phyloP scores from a whole-genome alignment of 2,329 filamentous ascomycete species.

The Fusarium setosum region DNA sequence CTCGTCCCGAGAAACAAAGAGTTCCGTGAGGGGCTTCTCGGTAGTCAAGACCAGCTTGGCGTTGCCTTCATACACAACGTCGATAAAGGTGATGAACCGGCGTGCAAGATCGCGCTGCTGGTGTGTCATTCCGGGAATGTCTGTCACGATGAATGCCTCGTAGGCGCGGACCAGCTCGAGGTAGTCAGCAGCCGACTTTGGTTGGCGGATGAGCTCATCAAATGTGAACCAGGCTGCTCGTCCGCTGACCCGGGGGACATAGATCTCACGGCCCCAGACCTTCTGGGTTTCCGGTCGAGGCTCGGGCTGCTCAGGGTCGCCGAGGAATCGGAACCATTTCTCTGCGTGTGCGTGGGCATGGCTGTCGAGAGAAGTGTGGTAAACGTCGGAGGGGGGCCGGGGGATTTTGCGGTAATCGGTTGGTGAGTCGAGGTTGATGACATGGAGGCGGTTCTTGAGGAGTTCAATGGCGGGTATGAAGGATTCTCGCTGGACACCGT shows the following conservation, averaged over 20 bases:
- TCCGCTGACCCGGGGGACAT: constrained; percentile 88
- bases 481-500: constrained; percentile 94
- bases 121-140: constrained; percentile 91
- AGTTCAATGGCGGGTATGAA: constrained; percentile 97
- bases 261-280: constrained; percentile 93
- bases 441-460: constrained; percentile 83
- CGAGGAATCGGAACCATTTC: constrained; percentile 96
- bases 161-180: constrained; percentile 91
- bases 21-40: constrained; percentile 83
- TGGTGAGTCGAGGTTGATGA: constrained; percentile 93
- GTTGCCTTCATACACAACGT: constrained; percentile 91
- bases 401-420: constrained; percentile 99
- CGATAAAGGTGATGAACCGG: constrained; percentile 97
- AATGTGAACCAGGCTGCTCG: constrained; percentile 93
- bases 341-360: constrained; percentile 85
- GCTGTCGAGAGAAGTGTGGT: constrained; percentile 86
- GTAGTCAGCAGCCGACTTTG: constrained; percentile 94
- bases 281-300: constrained; percentile 83
- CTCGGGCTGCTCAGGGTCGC: constrained; percentile 79
- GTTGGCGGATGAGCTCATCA: constrained; percentile 87
- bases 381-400: constrained; percentile 91
- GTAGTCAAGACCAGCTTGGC: constrained; percentile 97
- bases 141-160: constrained; percentile 91
- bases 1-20: constrained; percentile 84
- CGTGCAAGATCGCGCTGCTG: constrained; percentile 87